A percentile compares a stretch with the other conserved stretches of the same genome.
phyloP scores from a whole-genome alignment of 495 filamentous ascomycete species.

The Pseudomonodictys pantanalensis region DNA sequence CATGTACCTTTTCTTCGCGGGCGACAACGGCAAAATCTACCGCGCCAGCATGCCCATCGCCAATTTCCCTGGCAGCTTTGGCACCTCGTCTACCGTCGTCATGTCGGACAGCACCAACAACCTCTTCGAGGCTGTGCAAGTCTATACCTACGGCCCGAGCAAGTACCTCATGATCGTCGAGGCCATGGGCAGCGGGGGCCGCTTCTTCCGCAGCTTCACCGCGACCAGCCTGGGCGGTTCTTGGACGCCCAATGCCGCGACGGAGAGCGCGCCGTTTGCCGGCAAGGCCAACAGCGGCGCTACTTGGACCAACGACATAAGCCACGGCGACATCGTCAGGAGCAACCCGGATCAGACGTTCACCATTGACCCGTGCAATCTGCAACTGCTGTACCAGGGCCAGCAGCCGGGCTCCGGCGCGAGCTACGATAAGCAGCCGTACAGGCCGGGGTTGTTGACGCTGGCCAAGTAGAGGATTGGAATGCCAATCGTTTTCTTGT shows the following conservation, averaged over 20 bases:
- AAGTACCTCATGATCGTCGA: slow-evolving; percentile 38
- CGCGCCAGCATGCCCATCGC: slow-evolving; percentile 29
- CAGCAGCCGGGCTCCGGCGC: slow-evolving; percentile 20
- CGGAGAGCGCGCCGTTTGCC: slow-evolving; percentile 33
- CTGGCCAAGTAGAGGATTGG: too few species aligned
- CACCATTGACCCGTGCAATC: slow-evolving; percentile 32
- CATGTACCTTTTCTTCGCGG: slow-evolving; percentile 35
- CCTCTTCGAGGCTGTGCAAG: slow-evolving; percentile 35
- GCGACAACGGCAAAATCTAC: slow-evolving; percentile 35
- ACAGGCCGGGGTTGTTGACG: slow-evolving; percentile 29
- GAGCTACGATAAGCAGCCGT: slow-evolving; percentile 28
- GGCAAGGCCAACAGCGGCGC: slow-evolving; percentile 29
- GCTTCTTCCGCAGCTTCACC: slow-evolving; percentile 37
- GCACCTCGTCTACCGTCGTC: slow-evolving; percentile 23
- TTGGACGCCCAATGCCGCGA: slow-evolving; percentile 31
- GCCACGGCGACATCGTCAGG: slow-evolving; percentile 32
- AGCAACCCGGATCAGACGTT: slow-evolving; percentile 33
- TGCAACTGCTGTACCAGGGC: slow-evolving; percentile 37
- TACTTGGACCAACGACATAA: slow-evolving; percentile 36
- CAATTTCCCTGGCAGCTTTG: slow-evolving; percentile 46
- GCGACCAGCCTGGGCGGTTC: slow-evolving; percentile 22
- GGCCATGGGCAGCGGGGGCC: slow-evolving; percentile 29
- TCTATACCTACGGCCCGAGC: slow-evolving; percentile 25
- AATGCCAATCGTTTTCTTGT: too few species aligned
- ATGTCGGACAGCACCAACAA: slow-evolving; percentile 28